Base-by-base conservation (phyloP, 2,329 filamentous ascomycete species). In the Karstenula rhodostoma region DNA sequence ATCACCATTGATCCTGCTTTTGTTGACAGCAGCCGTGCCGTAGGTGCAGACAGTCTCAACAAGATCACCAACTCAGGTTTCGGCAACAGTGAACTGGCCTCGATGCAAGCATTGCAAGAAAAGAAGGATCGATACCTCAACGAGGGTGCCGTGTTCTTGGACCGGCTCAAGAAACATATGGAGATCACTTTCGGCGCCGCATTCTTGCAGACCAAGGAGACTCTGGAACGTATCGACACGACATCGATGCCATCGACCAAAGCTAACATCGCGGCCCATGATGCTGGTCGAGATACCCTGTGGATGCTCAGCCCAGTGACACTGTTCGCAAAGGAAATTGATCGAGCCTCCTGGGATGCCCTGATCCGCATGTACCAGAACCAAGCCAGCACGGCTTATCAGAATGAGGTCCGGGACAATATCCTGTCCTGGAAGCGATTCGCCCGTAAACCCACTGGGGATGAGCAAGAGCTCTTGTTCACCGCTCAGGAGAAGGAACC, bases 81-180 rank as follows among this genome's bases (percentile, higher is more conserved):
- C 68, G 89, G 86, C 54, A 91, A 93, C 71, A 93, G 90, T 63
- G 92, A 88, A 62, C 80, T 89, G 52, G 85, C 92, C 35, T 90
- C 92, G 67, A 98, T 99, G 94, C 89, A 92, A 57, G 94, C 96
- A 43, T 87, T 99, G 27, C 92, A 93, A 68, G 93, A 98, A 77
- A 97, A 97, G 85, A 95, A 93, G 77, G 91, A 96, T 64, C 90
- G 92, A 74, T 99, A 97, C 72, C 83, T 89, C 58, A 84, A 88
- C 15, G 92, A 96, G 74, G 93, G 90, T 67, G 81, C 85, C 23
- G 80, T 86, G 56, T 97, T 98, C 74, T 85, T 97, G 71, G 87
- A 89, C 62, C 87, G 94, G 49, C 83, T 97, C 15, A 89, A 91
- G 64, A 89, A 92, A 55, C 94, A 94, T 75, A 90, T 98, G 86